Base-by-base conservation (phyloP, 225 moss, liverwort and hornwort species). In the Thuidium tamariscinum region DNA sequence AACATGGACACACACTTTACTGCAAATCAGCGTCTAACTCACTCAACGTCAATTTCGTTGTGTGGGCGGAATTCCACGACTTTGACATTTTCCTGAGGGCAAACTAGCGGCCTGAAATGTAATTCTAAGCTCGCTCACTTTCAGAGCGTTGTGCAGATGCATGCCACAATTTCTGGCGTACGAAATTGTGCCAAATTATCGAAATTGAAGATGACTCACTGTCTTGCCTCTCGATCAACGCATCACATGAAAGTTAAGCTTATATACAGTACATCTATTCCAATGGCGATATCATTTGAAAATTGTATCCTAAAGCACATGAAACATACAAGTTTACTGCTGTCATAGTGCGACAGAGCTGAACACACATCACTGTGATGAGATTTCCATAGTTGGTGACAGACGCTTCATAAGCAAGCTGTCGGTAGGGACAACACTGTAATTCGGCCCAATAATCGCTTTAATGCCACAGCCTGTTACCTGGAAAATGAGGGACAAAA, bases 1-100 rank as follows among this genome's bases (percentile, higher is more conserved):
- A 82, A 84, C 91, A 4, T 93, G 91, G 91, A 91, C 90, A 51
- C 87, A 90, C 77, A 85, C 77, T 22, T 56, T 93, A 72, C 86
- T 92, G 61, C 90, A 92, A 59, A 78, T 63, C 63, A 76, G 69
- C 64, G 29, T 70, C 75, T 80, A 34, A 80, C 62, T 62, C 62
- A 32, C 22, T 62, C 21, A 44, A 46, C 19, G 37, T 25, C 57
- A 17, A 57, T 42, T 13, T 79, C 32, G 21, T 44, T 9, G 14
- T 13, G 3, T 7, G 42, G 42, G 42, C 20, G 80, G 9, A 61
- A 80, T 46, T 34, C 46, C 62, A 34, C 15, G 62, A 62, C 22
- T 32, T 80, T 20, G 59, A 62, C 46, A 34, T 13, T 80, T 41
- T 80, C 14, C 62, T n/a, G n/a, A 46, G 34, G 34, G 62, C 13